Percentiles rank a stretch among this genome's conserved stretches.
Conservation (phyloP, 2,329 filamentous ascomycete genomes). For the Colletotrichum scovillei region DNA sequence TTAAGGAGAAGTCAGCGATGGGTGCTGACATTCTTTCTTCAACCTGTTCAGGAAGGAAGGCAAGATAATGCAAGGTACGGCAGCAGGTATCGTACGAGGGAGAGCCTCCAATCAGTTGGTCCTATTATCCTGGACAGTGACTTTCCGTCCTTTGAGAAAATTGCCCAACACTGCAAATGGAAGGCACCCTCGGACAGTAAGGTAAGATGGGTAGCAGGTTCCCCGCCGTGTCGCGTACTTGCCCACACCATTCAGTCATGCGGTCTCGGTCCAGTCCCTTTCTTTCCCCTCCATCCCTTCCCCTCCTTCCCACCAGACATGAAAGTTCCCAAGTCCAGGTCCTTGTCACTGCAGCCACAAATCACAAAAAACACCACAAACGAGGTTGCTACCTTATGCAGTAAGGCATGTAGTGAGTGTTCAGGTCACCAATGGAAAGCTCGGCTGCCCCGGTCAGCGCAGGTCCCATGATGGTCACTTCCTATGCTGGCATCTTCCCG, state of each 20-base stretch:
- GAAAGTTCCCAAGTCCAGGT: slow-evolving; percentile 1
- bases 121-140: background rate
- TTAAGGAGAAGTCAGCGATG: background rate
- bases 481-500: slow-evolving; percentile 27
- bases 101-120: background rate
- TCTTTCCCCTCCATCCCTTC: background rate
- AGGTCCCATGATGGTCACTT: slow-evolving; percentile 28
- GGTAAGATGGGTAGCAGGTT: background rate
- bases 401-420: background rate
- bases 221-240: background rate
- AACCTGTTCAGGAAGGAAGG: background rate
- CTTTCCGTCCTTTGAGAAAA: background rate
- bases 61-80: background rate
- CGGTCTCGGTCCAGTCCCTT: background rate
- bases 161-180: background rate
- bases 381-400: slow-evolving; percentile 5
- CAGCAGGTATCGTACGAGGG: background rate
- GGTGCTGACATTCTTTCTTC: background rate
- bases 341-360: background rate
- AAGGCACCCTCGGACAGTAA: background rate
- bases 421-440: slow-evolving; percentile 28
- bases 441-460: slow-evolving; percentile 15
- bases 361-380: background rate
- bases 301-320: background rate
- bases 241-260: slow-evolving; percentile 23